These are phyloP conservation scores for Sporobolomyces pararoseus DNA, from an alignment of 768 basidiomycete genomes.

Conservation along the genomic window DNA sequence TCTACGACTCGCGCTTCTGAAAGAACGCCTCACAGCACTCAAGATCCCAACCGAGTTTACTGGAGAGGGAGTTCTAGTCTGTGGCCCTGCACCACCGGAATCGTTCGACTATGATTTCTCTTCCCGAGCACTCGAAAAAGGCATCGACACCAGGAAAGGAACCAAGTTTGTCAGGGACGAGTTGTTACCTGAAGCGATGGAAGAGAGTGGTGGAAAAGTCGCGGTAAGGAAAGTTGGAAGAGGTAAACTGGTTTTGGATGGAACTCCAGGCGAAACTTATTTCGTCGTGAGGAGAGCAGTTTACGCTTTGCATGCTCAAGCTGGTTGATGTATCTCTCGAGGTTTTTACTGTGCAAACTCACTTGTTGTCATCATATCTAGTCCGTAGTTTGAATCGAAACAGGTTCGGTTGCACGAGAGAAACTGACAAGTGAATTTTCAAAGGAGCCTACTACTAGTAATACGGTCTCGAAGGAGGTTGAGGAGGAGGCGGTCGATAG, in stretches of 20 bases:
- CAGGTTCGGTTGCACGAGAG: neutral
- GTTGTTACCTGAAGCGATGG: constrained; percentile 40
- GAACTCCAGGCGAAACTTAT: constrained; percentile 80
- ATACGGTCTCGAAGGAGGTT: neutral
- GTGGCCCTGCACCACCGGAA: constrained; percentile 51
- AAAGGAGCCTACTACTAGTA: neutral
- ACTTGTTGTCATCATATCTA: too few species aligned
- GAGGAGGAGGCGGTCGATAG: neutral
- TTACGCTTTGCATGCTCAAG: constrained; percentile 82
- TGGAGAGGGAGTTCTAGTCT: constrained; percentile 94
- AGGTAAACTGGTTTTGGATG: constrained; percentile 84
- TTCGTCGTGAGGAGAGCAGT: constrained; percentile 84
- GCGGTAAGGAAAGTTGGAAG: constrained; percentile 81
- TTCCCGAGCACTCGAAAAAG: constrained; percentile 55
- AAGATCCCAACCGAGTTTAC: constrained; percentile 87
- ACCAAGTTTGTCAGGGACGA: constrained; percentile 39
- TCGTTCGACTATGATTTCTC: constrained; percentile 56
- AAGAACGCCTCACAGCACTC: constrained; percentile 67
- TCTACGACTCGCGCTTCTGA: constrained; percentile 82
- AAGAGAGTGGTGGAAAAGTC: constrained; percentile 53
- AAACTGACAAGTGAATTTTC: neutral
- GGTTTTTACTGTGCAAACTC: neutral
- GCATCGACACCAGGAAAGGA: constrained; percentile 52
- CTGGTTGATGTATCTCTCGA: constrained; percentile 12
- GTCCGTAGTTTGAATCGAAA: too few species aligned